phyloP scores from a whole-genome alignment of 2,329 filamentous ascomycete genomes.

The Colletotrichum truncatum region DNA sequence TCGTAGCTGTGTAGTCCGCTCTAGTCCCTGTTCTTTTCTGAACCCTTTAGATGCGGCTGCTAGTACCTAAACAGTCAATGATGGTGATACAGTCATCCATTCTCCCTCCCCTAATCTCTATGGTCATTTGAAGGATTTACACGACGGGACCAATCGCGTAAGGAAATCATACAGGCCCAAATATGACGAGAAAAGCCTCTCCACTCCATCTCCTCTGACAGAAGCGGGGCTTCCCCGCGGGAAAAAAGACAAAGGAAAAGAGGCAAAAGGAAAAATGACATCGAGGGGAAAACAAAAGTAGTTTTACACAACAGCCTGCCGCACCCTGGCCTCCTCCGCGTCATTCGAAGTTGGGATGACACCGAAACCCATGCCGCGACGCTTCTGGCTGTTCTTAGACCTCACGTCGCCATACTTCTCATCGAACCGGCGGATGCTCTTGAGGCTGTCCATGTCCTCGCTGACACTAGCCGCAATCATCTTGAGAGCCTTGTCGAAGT shows the following conservation, averaged over 20 bases:
- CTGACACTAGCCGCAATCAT: slow-evolving; percentile 94
- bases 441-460: slow-evolving; percentile 90
- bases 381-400: slow-evolving; percentile 56
- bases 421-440: slow-evolving; percentile 92
- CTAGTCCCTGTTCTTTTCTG: not conserved
- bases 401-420: slow-evolving; percentile 90
- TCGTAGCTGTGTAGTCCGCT: not conserved
- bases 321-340: slow-evolving; percentile 56
- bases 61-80: not conserved
- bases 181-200: not conserved
- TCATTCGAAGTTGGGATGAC: slow-evolving; percentile 49
- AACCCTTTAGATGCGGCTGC: not conserved
- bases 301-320: slow-evolving; percentile 33
- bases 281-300: not conserved
- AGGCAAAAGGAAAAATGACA: not conserved
- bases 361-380: slow-evolving; percentile 67
- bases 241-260: not conserved
- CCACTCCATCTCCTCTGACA: too few species aligned
- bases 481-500: slow-evolving; percentile 86
- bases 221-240: not conserved
- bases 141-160: not conserved
- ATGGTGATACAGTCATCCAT: not conserved
- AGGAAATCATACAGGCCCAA: not conserved
- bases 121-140: not conserved
- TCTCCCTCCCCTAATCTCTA: not conserved